Percentiles rank a stretch among this genome's conserved stretches.
phyloP scores from a whole-genome alignment of 495 filamentous ascomycete species.

The Bryoglossum gracile region DNA sequence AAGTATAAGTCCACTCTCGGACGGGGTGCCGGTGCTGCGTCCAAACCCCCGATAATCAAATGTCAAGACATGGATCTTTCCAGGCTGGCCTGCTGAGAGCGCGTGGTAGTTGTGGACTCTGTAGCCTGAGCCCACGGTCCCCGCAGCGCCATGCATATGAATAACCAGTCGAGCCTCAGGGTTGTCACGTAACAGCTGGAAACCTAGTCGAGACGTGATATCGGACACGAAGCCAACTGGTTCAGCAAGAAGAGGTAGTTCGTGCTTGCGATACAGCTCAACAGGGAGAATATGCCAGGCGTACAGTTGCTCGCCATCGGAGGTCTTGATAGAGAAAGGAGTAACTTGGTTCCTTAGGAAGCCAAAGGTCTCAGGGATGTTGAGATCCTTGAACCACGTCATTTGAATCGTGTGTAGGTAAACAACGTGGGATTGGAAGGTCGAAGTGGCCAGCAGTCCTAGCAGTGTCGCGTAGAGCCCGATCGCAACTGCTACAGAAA shows the following conservation, averaged over 20 bases:
- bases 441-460: constrained; percentile 37
- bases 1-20: constrained; percentile 70
- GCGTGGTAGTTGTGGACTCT: constrained; percentile 53
- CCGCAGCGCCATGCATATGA: constrained; percentile 41
- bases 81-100: constrained; percentile 46
- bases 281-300: constrained; percentile 68
- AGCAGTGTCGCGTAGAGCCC: constrained; percentile 34
- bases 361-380: constrained; percentile 67
- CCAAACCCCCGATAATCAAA: constrained; percentile 92
- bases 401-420: constrained; percentile 72
- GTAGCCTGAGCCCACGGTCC: constrained; percentile 56
- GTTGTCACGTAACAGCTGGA: constrained; percentile 53
- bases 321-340: constrained; percentile 51
- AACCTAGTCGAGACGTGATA: constrained; percentile 44
- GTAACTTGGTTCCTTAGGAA: constrained; percentile 68
- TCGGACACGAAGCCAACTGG: constrained; percentile 39
- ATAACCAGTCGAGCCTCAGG: constrained; percentile 52
- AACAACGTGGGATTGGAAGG: constrained; percentile 49
- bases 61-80: constrained; percentile 48
- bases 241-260: constrained; percentile 42
- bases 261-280: constrained; percentile 49
- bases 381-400: constrained; percentile 58
- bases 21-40: constrained; percentile 65
- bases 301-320: constrained; percentile 49
- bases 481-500: constrained; percentile 22